Conservation (phyloP, 768 basidiomycete species). For the Clavulina sp. region DNA sequence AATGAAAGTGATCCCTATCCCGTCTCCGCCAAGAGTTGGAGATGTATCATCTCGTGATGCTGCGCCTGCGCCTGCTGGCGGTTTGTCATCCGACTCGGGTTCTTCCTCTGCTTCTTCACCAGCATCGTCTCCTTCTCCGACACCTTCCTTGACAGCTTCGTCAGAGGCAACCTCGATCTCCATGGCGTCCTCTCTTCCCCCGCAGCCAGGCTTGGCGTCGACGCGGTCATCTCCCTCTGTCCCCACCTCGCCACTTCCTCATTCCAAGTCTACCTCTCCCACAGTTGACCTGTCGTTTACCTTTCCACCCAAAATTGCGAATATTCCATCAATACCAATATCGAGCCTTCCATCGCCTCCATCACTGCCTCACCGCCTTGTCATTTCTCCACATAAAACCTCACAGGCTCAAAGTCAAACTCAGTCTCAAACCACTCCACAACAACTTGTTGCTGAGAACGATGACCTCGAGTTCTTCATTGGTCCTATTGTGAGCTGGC, state of each 20-base stretch:
- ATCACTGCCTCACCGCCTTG: background rate
- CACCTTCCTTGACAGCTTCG: background rate
- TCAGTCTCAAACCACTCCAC: background rate
- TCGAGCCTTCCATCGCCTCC: background rate
- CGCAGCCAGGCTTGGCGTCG: too few relatives aligned
- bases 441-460: background rate
- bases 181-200: too few relatives aligned
- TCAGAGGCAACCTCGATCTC: background rate
- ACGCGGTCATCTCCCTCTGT: too few relatives aligned
- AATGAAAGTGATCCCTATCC: too few relatives aligned
- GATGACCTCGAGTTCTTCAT: slow-evolving; percentile 17
- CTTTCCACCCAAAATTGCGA: too few relatives aligned
- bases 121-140: background rate
- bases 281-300: too few relatives aligned
- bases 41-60: background rate
- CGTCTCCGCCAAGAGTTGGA: too few relatives aligned
- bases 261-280: too few relatives aligned
- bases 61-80: background rate
- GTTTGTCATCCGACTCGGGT: background rate
- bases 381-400: background rate
- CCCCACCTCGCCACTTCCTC: too few relatives aligned
- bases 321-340: too few relatives aligned
- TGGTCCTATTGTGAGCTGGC: slow-evolving; percentile 78
- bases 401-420: too few relatives aligned
- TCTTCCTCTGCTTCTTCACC: slow-evolving; percentile 2